Percentiles rank a stretch among this genome's conserved stretches.
Conservation (phyloP, 495 filamentous ascomycete genomes). For the Hamigera avellanea region DNA sequence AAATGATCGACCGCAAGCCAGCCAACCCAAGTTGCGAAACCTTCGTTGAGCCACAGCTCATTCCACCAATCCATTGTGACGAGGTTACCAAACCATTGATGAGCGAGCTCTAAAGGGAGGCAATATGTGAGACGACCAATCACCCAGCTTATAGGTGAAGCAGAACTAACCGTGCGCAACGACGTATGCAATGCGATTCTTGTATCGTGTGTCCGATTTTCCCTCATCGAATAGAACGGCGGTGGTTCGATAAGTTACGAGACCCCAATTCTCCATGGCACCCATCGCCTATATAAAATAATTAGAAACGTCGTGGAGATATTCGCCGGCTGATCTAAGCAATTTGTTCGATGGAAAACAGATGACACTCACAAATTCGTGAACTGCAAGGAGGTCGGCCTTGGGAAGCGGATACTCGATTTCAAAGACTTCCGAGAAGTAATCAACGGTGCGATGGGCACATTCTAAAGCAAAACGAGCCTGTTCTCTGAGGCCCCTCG, state of each 20-base stretch:
- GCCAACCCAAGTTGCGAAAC: conserved; percentile 96
- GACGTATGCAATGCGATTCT: conserved; percentile 86
- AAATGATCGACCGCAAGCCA: conserved; percentile 89
- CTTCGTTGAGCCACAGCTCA: conserved; percentile 94
- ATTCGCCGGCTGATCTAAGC: no score
- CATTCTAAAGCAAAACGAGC: conserved; percentile 77
- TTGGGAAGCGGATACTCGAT: conserved; percentile 96
- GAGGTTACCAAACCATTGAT: conserved; percentile 98
- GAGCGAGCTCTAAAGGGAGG: conserved; percentile 58
- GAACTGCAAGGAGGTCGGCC: conserved; percentile 87
- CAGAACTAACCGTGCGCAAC: conserved; percentile 55
- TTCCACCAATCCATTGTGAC: conserved; percentile 80
- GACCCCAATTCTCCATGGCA: conserved; percentile 83
- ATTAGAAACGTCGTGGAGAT: no score
- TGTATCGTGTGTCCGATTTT: conserved; percentile 75
- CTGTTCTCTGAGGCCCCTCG: conserved; percentile 78
- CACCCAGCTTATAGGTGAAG: background rate
- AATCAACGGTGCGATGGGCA: conserved; percentile 81
- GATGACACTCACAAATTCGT: conserved; percentile 67
- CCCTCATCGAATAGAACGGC: conserved; percentile 88
- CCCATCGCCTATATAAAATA: conserved; percentile 43
- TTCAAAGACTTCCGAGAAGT: conserved; percentile 85
- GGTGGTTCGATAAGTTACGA: conserved; percentile 91
- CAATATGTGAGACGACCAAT: conserved; percentile 2
- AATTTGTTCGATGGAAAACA: background rate